Conservation (phyloP, 139 green algal genomes). For the Coelastrella sp. region DNA sequence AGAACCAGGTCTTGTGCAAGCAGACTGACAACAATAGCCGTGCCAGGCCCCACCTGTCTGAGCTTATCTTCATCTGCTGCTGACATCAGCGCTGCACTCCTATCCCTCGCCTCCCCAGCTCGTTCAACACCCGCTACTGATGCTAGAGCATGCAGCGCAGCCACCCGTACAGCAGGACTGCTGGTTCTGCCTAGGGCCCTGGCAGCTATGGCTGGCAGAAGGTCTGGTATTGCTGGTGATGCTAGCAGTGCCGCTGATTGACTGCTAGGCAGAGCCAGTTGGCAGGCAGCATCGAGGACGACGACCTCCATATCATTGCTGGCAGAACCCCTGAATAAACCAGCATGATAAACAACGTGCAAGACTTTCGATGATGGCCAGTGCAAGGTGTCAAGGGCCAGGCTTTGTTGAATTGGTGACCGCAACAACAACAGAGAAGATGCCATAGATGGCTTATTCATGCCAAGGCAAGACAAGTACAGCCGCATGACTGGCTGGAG, state of each 20-base stretch:
- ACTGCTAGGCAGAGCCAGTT: neutral
- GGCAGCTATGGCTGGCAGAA: conserved; percentile 14
- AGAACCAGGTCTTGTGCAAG: neutral
- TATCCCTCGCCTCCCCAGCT: conserved; percentile 25
- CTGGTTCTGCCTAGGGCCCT: conserved; percentile 46
- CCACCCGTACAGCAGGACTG: conserved; percentile 34
- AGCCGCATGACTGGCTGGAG: too few species aligned
- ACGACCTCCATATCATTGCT: conserved; percentile 17
- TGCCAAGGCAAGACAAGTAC: too few species aligned
- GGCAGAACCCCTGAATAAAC: conserved; percentile 12
- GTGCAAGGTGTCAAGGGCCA: too few species aligned
- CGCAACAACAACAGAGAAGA: neutral
- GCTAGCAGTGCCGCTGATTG: conserved; percentile 7
- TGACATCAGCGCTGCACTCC: conserved; percentile 45
- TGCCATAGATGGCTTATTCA: neutral
- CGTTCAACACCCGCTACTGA: conserved; percentile 43
- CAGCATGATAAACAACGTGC: conserved; percentile 2
- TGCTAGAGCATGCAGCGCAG: conserved; percentile 51
- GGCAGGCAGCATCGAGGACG: neutral
- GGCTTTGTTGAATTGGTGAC: too few species aligned
- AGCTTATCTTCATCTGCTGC: conserved; percentile 5
- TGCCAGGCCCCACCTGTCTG: neutral
- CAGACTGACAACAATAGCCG: neutral
- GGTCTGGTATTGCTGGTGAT: neutral
- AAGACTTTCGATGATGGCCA: too few species aligned